Conservation (phyloP, 2,329 filamentous ascomycete species). For the Purpureocillium takamizusanense region DNA sequence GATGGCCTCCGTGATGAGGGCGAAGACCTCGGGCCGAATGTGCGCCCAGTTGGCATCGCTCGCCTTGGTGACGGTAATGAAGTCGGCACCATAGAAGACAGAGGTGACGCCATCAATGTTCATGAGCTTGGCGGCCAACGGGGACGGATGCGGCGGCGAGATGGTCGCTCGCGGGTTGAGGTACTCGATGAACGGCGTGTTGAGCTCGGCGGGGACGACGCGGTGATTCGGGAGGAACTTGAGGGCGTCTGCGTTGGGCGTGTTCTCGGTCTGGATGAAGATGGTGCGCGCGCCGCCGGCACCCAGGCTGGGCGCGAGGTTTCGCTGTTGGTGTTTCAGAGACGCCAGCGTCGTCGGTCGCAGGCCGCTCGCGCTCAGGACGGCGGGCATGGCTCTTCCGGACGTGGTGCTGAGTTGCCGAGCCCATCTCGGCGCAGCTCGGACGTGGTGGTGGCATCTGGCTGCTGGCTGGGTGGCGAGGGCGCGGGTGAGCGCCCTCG, state of each 20-base stretch:
- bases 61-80: conserved; percentile 93
- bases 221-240: conserved; percentile 92
- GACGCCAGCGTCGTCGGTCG: conserved; percentile 6
- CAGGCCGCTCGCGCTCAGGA: conserved; percentile 8
- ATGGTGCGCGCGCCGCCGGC: conserved; percentile 56
- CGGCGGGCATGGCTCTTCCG: conserved; percentile 7
- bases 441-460: conserved; percentile 8
- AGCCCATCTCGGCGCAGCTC: conserved; percentile 15
- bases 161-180: conserved; percentile 81
- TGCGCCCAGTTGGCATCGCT: conserved; percentile 86
- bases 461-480: conserved; percentile 13
- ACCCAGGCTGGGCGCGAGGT: neutral
- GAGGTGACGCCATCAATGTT: conserved; percentile 91
- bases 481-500: conserved; percentile 13
- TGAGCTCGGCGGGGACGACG: conserved; percentile 66
- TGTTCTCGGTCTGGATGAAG: conserved; percentile 95
- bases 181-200: conserved; percentile 82
- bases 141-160: conserved; percentile 80
- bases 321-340: neutral
- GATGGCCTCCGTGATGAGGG: conserved; percentile 86
- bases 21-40: conserved; percentile 91
- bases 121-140: conserved; percentile 81
- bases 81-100: conserved; percentile 90
- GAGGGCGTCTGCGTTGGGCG: conserved; percentile 88
- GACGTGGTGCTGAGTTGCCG: conserved; percentile 18